These are phyloP conservation scores for Strobilomyces dryophilus DNA, from an alignment of 768 basidiomycete species.

Conservation along the genomic window DNA sequence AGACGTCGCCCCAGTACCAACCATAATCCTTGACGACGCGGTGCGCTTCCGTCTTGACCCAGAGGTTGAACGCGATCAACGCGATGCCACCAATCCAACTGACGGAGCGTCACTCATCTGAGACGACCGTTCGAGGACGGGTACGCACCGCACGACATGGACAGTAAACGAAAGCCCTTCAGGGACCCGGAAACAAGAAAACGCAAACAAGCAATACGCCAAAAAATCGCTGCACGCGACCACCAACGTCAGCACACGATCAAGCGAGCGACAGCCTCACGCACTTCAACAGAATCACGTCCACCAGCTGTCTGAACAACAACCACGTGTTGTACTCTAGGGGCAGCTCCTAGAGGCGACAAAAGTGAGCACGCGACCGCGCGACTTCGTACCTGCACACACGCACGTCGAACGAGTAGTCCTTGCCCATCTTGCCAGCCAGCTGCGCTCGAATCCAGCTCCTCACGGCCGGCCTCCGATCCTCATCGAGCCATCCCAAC, in stretches of 20 bases:
- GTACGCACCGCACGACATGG: slow-evolving; percentile 74
- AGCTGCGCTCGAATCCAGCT: slow-evolving; percentile 86
- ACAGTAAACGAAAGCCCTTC: slow-evolving; percentile 65
- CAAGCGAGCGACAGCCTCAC: slow-evolving; percentile 25
- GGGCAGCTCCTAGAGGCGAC: slow-evolving; percentile 62
- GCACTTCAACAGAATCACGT: slow-evolving; percentile 93
- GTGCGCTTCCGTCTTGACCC: slow-evolving; percentile 98
- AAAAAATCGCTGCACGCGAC: slow-evolving; percentile 72
- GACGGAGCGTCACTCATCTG: slow-evolving; percentile 4
- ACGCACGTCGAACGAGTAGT: slow-evolving; percentile 88
- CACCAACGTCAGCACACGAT: not conserved
- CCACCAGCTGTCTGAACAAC: slow-evolving; percentile 92
- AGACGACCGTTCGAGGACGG: not conserved
- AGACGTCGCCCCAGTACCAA: slow-evolving; percentile 96
- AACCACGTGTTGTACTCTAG: slow-evolving; percentile 97
- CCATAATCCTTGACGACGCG: slow-evolving; percentile 97
- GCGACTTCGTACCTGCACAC: too few species aligned
- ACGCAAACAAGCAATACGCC: slow-evolving; percentile 92
- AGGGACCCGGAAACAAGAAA: slow-evolving; percentile 88
- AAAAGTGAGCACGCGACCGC: slow-evolving; percentile 2
- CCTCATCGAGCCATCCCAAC: slow-evolving; percentile 85
- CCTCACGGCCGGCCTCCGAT: slow-evolving; percentile 56
- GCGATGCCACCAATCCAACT: slow-evolving; percentile 87
- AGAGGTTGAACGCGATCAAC: slow-evolving; percentile 91
- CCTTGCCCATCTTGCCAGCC: slow-evolving; percentile 89